Percentiles rank a stretch among this genome's conserved stretches.
Conservation (phyloP, 768 basidiomycete genomes). For the Gymnopilus dilepis region DNA sequence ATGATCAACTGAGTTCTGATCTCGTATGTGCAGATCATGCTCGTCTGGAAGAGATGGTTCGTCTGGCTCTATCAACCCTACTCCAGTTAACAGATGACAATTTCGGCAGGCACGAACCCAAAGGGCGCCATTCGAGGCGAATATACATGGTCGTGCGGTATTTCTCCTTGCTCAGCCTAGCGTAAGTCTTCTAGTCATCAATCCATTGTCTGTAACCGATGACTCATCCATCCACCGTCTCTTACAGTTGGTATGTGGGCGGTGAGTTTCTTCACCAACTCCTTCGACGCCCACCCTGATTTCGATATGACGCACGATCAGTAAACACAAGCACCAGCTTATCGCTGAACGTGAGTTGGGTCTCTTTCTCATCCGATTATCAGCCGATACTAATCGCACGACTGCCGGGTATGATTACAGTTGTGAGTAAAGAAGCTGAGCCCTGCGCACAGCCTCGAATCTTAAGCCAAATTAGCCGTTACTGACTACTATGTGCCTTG, state of each 20-base stretch:
- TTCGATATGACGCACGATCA: background rate
- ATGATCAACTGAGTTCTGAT: background rate
- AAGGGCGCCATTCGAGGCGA: constrained; percentile 25
- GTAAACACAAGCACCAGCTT: constrained; percentile 24
- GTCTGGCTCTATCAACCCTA: background rate
- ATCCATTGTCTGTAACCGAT: background rate
- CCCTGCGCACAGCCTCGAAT: background rate
- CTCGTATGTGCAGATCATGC: constrained; percentile 11
- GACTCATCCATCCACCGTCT: background rate
- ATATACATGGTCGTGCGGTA: constrained; percentile 27
- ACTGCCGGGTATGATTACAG: constrained; percentile 3
- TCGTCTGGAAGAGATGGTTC: constrained; percentile 29
- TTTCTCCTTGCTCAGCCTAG: constrained; percentile 24
- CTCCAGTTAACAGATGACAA: background rate
- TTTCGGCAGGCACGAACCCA: constrained; percentile 19
- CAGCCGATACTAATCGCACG: background rate
- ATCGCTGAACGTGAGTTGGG: constrained; percentile 19
- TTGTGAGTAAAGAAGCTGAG: constrained; percentile 16
- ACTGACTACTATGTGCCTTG: background rate
- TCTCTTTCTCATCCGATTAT: background rate
- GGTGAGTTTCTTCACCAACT: constrained; percentile 15
- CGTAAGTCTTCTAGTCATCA: constrained; percentile 14
- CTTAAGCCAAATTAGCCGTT: background rate
- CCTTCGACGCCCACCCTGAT: background rate
- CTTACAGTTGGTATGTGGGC: constrained; percentile 25